These are phyloP conservation scores for Clausena lansium DNA, from an alignment of 345 rosid species.

Conservation along the genomic window DNA sequence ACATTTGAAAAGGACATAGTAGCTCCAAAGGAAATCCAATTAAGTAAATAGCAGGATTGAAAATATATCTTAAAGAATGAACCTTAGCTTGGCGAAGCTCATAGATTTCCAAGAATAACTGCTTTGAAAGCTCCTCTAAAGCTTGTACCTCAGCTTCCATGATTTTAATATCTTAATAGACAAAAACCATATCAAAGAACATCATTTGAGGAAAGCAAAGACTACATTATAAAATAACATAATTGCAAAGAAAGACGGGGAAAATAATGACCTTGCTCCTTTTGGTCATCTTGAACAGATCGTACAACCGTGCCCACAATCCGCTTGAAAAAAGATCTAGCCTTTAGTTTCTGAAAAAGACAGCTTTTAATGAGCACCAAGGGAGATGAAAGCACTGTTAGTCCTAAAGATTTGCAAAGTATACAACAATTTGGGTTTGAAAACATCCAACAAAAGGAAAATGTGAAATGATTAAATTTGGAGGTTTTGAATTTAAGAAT, in stretches of 20 bases:
- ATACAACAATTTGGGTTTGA: background rate
- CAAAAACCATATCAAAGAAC: background rate
- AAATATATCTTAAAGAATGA: slow-evolving; percentile 15
- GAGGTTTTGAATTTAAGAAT: background rate
- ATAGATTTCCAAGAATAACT: slow-evolving; percentile 91
- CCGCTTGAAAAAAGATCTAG: slow-evolving; percentile 74
- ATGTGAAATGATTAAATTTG: background rate
- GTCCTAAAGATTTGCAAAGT: background rate
- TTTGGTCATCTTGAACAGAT: slow-evolving; percentile 88
- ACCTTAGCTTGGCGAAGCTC: slow-evolving; percentile 99
- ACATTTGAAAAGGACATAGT: background rate
- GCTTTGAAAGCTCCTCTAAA: slow-evolving; percentile 94
- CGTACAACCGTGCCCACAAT: slow-evolving; percentile 88
- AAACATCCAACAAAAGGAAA: background rate
- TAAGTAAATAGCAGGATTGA: background rate
- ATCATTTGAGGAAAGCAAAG: slow-evolving; percentile 4
- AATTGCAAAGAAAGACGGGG: background rate
- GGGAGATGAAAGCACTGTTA: background rate
- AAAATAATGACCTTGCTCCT: slow-evolving; percentile 76
- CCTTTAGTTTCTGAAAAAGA: slow-evolving; percentile 60
- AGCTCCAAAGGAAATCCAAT: background rate
- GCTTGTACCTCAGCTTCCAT: slow-evolving; percentile 95
- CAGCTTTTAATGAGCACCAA: slow-evolving; percentile 19
- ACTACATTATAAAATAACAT: background rate
- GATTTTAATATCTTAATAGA: slow-evolving; percentile 61